Evolutionary conservation across 2,329 filamentous ascomycete genomes (phyloP), one percentile per base, ranked within the genome.

Genomic region (Hypomyces rosellus): DNA sequence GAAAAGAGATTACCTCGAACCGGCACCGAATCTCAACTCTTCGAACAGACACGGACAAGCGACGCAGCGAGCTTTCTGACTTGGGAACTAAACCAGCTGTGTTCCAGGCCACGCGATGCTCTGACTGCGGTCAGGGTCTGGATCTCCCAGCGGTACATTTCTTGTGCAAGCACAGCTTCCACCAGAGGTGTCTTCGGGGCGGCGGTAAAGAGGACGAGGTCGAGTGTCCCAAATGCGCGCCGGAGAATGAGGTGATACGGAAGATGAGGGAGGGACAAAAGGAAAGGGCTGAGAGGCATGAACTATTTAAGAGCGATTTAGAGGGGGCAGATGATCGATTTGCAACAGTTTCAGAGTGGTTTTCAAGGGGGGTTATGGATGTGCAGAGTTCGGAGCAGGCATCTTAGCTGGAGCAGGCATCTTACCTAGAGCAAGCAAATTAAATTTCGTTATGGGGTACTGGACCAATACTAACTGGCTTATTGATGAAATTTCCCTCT

Each of bases 91-190:
- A 95, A 63, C 91, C 93, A 0, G 84, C 85, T 16, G 87, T 95
- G 1, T 97, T 99, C 75, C 89, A 95, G 65, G 85, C 90, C 0
- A 91, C 90, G 34, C 81, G 93, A 46, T 99, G 93, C 66, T 85
- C 86, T 25, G 84, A 87, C 46, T 99, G 93, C 65, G 83, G 82
- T 14, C 80, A 83, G 36, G 77, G 81, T 22, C 76, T 97, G 15
- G 91, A 96, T 57, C 74, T 97, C 12, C 93, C 93, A 0, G 88
- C 85, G 0, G 91, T 99, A 44, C 93, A 99, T 65, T 99, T 99
- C 66, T 70, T 99, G 55, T 99, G 93, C 74, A 96, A 95, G 67
- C 93, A 99, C 67, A 91, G 86, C 54, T 99, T 96, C 75, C 93
- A 99, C 65, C 89, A 95, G 70, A 79, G 88, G 42, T 99, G 92